Base-by-base conservation (phyloP, 768 basidiomycete species). In the Suillus occidentalis region DNA sequence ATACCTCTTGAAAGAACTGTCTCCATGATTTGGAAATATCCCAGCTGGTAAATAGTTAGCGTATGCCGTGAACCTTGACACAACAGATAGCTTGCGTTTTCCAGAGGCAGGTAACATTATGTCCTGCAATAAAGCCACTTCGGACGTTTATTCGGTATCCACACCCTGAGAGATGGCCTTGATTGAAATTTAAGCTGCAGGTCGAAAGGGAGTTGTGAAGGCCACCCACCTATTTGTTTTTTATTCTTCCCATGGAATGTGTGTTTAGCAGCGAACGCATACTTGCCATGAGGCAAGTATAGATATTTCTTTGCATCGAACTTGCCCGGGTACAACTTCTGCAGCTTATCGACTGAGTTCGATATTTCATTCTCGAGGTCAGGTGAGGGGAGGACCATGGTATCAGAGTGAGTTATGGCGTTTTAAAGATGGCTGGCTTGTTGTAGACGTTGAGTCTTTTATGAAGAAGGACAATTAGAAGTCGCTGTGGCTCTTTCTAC, bases 211-310 rank as follows among this genome's bases (percentile, higher is more conserved):
- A 59, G 40, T 42, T 42, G 13, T 43, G 58, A 42, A 42, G 25
- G 28, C 3, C 40, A 42, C 40, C 18, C 10, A 59, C 58, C 39
- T 59, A 59, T 12, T 31, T 59, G 39, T 28, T 59, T 59, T 59
- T 42, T 59, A 28, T 20, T 37, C 20, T 42, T 59, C 10, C 58
- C 34, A 13, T 63, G 37, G n/a, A 59, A 59, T 16, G 28, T 60
- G 22, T 61, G 62, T 60, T 34, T 39, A 7, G 62, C 53, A n/a
- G 62, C 57, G n/a, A 66, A 66, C 12, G 66, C 66, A 39, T 47
- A 66, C 36, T 63, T 66, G 7, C 66, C 66, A 55, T 66, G 66
- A 16, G 66, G 66, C 16, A 57, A 36, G 37, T 66, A 66, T 22
- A 66, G 58, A 20, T 65, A 37, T 53, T 60, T 65, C 20, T 60